Evolutionary conservation across 805 yeast species (phyloP), one percentile per base, ranked within the genome.

Genomic region (Candida chilensis): DNA sequence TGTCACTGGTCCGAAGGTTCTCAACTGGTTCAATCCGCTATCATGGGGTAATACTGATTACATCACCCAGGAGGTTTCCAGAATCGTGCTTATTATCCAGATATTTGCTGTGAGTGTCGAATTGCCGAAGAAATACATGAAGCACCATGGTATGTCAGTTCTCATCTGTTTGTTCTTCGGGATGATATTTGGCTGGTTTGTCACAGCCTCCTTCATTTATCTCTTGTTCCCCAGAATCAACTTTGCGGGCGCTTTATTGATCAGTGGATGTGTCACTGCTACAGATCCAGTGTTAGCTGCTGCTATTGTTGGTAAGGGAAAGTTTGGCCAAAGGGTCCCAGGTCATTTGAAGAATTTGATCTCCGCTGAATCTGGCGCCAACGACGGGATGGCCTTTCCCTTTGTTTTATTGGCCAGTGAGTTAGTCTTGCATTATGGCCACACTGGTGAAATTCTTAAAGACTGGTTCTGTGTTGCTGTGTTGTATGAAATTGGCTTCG

Each of bases 201-300:
- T 74, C 5, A 74, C 76, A 16, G 82, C 82, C 0, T 50, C 74
- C 4, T 74, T 79, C 38, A 63, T 77, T 19, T 79, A 78, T 74
- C 53, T 60, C 5, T 56, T 78, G 28, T 67, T 78, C 19, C 84
- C 84, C 0, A 67, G 67, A 17, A 55, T 78, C 33, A 52, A 56
- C 20, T 77, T 71, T 46, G 50, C 71, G 14, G 71, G 75, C 29
- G 71, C 74, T 5, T 63, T 79, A 19, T 56, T 78, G 30, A 74
- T 79, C 1, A 66, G 75, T 8, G 83, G 83, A 2, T 78, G 87
- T 48, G 71, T 78, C 31, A 79, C 88, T 0, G 86, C 87, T 5
- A 79, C 88, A 0, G 88, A 79, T 49, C 88, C 87, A 3, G 81
- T 79, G 27, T 60, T 78, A 44, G 77, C 82, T 3, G 80, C 80